Conservation (phyloP, 2,329 filamentous ascomycete genomes). For the Incumbomyces lentus region DNA sequence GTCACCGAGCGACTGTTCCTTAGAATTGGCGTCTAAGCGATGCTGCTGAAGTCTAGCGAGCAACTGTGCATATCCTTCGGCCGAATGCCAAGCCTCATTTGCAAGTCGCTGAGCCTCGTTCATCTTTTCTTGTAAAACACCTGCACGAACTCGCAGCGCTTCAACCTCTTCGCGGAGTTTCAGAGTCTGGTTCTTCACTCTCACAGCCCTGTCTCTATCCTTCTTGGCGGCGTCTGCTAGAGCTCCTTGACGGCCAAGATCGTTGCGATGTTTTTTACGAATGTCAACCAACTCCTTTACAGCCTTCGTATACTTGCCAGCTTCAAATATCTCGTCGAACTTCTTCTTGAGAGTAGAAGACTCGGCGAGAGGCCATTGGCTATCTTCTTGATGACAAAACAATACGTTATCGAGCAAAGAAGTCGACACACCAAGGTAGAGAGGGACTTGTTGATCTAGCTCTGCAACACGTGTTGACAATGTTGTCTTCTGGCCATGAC, state of each 20-base stretch:
- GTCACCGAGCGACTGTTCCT: conserved; percentile 59
- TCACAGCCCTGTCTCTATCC: conserved; percentile 75
- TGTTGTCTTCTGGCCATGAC: conserved; percentile 67
- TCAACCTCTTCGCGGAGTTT: conserved; percentile 54
- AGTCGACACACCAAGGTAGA: conserved; percentile 76
- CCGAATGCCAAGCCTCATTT: conserved; percentile 59
- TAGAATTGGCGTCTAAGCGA: conserved; percentile 59
- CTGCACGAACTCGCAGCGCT: conserved; percentile 50
- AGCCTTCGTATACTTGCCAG: conserved; percentile 90
- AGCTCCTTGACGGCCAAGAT: conserved; percentile 62
- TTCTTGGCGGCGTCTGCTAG: conserved; percentile 67
- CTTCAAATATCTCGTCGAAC: conserved; percentile 97
- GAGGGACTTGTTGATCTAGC: conserved; percentile 72
- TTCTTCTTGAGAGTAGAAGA: conserved; percentile 76
- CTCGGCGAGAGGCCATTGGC: conserved; percentile 90
- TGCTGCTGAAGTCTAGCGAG: conserved; percentile 68
- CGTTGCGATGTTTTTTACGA: conserved; percentile 69
- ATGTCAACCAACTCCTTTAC: conserved; percentile 89
- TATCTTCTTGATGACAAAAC: conserved; percentile 98
- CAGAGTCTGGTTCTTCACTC: conserved; percentile 54
- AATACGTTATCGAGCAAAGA: conserved; percentile 91
- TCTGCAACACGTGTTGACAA: conserved; percentile 73
- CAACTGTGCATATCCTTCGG: conserved; percentile 62
- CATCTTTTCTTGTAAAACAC: conserved; percentile 43
- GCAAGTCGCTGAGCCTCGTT: conserved; percentile 39